These are phyloP conservation scores for Mytilinidion resinicola DNA, from an alignment of 495 filamentous ascomycete species.

Conservation along the genomic window DNA sequence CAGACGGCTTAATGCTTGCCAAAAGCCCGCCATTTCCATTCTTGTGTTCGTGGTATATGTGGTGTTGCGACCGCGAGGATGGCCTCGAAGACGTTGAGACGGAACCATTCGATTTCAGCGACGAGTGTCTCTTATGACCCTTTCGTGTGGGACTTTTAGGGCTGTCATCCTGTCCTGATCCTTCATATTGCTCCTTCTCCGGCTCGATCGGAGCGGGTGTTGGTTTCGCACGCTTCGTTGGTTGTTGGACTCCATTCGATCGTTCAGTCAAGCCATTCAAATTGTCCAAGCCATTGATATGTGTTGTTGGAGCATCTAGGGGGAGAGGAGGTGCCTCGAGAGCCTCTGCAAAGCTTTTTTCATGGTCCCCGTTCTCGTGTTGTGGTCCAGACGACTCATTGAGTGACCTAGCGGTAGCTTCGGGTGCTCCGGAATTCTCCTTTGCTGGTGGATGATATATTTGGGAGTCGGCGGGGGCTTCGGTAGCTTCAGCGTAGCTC, in stretches of 20 bases:
- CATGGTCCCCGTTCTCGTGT: too few species aligned
- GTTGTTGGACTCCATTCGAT: background rate
- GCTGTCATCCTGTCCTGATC: conserved; percentile 20
- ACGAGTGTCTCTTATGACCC: conserved; percentile 15
- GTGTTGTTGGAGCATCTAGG: too few species aligned
- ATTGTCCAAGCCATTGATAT: too few species aligned
- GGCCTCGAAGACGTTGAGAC: background rate
- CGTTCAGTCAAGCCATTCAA: background rate
- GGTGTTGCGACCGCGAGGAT: background rate
- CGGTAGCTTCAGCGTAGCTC: conserved; percentile 31
- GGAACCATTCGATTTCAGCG: conserved; percentile 19
- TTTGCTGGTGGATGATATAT: too few species aligned
- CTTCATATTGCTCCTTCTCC: conserved; percentile 19
- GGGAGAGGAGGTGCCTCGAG: too few species aligned
- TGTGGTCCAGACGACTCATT: too few species aligned
- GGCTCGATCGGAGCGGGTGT: background rate
- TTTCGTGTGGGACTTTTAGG: conserved; percentile 17
- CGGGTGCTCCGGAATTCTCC: background rate
- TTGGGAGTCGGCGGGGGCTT: background rate
- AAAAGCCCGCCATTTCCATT: conserved; percentile 10
- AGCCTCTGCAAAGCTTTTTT: too few species aligned
- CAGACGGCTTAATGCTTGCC: conserved; percentile 17
- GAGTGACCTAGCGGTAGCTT: too few species aligned
- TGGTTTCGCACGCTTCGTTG: background rate
- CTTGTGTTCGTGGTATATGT: conserved; percentile 12